phyloP scores from a whole-genome alignment of 169 alveolate species.

The Toxoplasma gondii region DNA sequence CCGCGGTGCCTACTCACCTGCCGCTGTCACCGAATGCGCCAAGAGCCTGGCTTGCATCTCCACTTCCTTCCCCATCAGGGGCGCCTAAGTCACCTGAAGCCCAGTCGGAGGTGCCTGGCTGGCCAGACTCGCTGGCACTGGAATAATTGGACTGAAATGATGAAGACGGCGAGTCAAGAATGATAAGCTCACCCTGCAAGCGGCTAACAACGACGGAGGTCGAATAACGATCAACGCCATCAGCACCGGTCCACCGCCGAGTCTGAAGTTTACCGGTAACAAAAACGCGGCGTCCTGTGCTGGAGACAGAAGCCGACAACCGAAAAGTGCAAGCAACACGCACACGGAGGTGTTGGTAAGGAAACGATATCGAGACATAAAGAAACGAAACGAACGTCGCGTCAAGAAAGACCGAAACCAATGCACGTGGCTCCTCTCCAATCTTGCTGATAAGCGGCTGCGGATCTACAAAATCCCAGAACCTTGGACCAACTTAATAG shows the following conservation, averaged over 20 bases:
- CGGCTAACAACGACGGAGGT: conserved; percentile 46
- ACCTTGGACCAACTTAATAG: too few relatives aligned
- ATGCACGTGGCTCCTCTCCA: not conserved
- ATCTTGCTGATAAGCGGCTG: too few relatives aligned
- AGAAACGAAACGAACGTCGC: not conserved
- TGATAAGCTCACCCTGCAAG: conserved; percentile 40
- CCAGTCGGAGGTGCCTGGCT: not conserved
- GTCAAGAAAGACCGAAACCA: not conserved
- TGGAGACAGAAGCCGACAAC: conserved; percentile 29
- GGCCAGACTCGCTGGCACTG: not conserved
- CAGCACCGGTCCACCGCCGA: conserved; percentile 73
- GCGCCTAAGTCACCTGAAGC: not conserved
- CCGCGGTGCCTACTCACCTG: too few relatives aligned
- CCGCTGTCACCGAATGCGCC: too few relatives aligned
- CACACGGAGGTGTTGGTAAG: not conserved
- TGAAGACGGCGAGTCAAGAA: conserved; percentile 35
- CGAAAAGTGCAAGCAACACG: not conserved
- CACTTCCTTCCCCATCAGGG: too few relatives aligned
- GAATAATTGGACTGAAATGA: not conserved
- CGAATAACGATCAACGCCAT: conserved; percentile 54
- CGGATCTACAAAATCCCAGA: too few relatives aligned
- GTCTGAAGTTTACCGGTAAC: conserved; percentile 74
- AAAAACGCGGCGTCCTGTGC: conserved; percentile 75
- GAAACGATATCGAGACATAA: not conserved
- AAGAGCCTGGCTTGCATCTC: too few relatives aligned